Percentiles rank a stretch among this genome's conserved stretches.
Evolutionary conservation across 805 yeast genomes (phyloP).

Genomic region (Lachancea meyersii): DNA sequence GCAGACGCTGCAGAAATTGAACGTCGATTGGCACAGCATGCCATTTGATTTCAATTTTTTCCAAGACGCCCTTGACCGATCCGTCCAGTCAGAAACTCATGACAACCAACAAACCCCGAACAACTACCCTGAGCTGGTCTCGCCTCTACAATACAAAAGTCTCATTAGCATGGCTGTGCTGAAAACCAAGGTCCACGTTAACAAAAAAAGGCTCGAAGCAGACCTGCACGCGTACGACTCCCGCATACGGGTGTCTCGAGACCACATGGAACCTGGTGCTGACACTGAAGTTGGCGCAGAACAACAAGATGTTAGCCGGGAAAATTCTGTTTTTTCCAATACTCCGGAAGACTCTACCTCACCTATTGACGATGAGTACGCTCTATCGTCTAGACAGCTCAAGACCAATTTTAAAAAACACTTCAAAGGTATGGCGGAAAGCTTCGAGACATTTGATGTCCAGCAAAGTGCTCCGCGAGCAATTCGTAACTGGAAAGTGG

Average conservation of each 20-base stretch:
- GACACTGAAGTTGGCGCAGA: neutral
- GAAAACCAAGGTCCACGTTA: constrained; percentile 18
- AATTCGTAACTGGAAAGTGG: constrained; percentile 4
- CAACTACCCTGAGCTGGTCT: constrained; percentile 5
- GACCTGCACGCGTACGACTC: constrained; percentile 13
- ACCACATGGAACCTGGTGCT: no score
- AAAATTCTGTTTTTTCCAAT: neutral
- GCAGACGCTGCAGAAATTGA: constrained; percentile 14
- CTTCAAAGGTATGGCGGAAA: constrained; percentile 26
- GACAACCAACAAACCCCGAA: neutral
- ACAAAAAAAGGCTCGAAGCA: constrained; percentile 14
- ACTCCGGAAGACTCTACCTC: neutral
- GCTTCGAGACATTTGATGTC: constrained; percentile 25
- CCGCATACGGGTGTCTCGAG: constrained; percentile 7
- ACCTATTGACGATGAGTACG: constrained; percentile 1
- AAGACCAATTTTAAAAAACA: constrained; percentile 24
- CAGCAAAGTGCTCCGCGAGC: neutral
- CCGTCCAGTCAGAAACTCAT: constrained; percentile 2
- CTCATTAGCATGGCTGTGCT: constrained; percentile 23
- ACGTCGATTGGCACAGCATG: constrained; percentile 18
- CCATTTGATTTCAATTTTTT: constrained; percentile 15
- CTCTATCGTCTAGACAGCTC: constrained; percentile 14
- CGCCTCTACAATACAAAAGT: constrained; percentile 15
- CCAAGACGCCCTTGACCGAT: constrained; percentile 15
- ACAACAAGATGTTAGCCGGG: neutral